Percentiles rank a stretch among this genome's conserved stretches.
Conservation (phyloP, 2,329 filamentous ascomycete species). For the Colletotrichum lini region DNA sequence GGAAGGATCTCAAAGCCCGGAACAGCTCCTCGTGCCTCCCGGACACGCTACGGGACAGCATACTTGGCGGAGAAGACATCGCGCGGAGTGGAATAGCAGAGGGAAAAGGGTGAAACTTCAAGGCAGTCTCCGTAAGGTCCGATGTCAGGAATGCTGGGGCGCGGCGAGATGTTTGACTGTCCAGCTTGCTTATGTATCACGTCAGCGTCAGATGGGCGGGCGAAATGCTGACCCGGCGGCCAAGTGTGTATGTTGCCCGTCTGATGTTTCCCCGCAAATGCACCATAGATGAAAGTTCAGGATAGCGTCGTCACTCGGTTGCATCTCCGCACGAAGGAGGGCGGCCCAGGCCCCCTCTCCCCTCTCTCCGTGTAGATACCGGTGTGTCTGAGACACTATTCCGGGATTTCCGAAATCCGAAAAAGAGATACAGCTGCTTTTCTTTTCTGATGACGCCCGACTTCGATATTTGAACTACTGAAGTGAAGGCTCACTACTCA, state of each 20-base stretch:
- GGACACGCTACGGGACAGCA: neutral
- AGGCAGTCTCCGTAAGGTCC: no score
- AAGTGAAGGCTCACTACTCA: neutral
- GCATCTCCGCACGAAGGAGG: conserved; percentile 22
- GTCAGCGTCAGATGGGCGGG: neutral
- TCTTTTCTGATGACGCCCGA: no score
- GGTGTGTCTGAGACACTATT: neutral
- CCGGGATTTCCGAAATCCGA: no score
- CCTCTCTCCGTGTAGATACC: neutral
- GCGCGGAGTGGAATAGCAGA: neutral
- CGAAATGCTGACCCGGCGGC: neutral
- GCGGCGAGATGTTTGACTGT: neutral
- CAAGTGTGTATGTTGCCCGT: neutral
- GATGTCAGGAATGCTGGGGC: neutral
- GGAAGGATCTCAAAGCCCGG: conserved; percentile 1
- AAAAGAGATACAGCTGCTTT: neutral
- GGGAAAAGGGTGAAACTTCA: rapidly evolving
- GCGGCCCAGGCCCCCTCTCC: neutral
- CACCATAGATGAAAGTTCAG: conserved; percentile 13
- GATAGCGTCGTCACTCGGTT: conserved; percentile 14
- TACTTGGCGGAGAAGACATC: conserved; percentile 11
- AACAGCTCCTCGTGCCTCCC: neutral
- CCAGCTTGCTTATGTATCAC: neutral
- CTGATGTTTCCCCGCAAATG: conserved; percentile 31
- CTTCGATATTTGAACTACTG: neutral